Percentiles rank a stretch among this genome's conserved stretches.
phyloP scores from a whole-genome alignment of 352 stramenopile species.

The Phytophthora fragariae region DNA sequence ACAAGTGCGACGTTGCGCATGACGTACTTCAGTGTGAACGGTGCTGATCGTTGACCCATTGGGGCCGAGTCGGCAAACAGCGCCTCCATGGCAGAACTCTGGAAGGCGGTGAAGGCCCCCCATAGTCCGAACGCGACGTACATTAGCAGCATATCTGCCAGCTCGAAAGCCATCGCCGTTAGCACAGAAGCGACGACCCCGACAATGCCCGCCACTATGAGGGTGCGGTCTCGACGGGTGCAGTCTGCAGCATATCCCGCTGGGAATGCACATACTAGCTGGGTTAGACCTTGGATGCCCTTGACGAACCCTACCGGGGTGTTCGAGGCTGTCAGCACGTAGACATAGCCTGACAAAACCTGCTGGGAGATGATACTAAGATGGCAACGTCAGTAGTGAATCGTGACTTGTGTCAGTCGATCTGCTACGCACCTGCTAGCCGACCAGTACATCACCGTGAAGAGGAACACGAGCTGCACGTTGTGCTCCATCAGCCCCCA shows the following conservation, averaged over 20 bases:
- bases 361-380: conserved; percentile 66
- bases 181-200: conserved; percentile 49
- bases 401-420: neutral
- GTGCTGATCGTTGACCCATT: conserved; percentile 65
- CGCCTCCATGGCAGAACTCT: conserved; percentile 78
- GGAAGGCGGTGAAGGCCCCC: conserved; percentile 81
- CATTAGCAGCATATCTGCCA: conserved; percentile 54
- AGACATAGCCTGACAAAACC: conserved; percentile 67
- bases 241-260: conserved; percentile 66
- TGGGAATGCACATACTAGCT: conserved; percentile 61
- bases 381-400: conserved; percentile 10
- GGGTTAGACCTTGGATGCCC: conserved; percentile 58
- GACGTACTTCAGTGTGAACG: conserved; percentile 81
- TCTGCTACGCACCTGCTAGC: conserved; percentile 52
- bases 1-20: conserved; percentile 62
- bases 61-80: conserved; percentile 89
- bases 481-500: conserved; percentile 64
- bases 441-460: conserved; percentile 71
- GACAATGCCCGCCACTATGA: conserved; percentile 47
- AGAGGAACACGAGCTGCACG: conserved; percentile 74
- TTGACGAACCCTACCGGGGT: conserved; percentile 50
- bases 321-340: conserved; percentile 62
- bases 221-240: conserved; percentile 60
- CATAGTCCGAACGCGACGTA: conserved; percentile 78
- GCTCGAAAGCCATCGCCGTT: conserved; percentile 54